phyloP scores from a whole-genome alignment of 2,329 filamentous ascomycete genomes.

The Fusarium concolor region DNA sequence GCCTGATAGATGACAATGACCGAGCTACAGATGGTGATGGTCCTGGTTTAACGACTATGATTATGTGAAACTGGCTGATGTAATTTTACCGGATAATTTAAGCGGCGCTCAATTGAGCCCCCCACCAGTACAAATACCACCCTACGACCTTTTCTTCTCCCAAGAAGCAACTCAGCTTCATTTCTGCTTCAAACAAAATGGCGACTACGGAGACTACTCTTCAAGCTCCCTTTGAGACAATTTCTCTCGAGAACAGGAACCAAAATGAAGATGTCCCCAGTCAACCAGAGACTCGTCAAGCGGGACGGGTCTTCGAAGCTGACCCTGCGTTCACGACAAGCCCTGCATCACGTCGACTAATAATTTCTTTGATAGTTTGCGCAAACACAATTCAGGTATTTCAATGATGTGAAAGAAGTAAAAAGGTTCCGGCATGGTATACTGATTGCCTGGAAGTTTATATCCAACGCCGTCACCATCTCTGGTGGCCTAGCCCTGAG shows the following conservation, averaged over 20 bases:
- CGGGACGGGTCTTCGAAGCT: constrained; percentile 6
- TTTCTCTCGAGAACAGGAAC: neutral
- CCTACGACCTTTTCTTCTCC: too few species aligned
- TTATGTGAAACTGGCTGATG: neutral
- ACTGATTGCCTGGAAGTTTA: neutral
- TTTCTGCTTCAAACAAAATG: too few species aligned
- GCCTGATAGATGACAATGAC: too few species aligned
- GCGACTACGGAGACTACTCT: neutral
- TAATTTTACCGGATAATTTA: constrained; percentile 17
- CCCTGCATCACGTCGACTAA: constrained; percentile 5
- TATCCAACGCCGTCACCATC: constrained; percentile 12
- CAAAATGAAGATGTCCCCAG: fast-evolving
- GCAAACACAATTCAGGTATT: constrained; percentile 20
- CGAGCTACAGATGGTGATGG: too few species aligned
- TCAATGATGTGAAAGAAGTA: too few species aligned
- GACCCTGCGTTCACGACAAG: constrained; percentile 17
- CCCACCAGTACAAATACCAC: neutral
- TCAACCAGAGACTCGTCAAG: neutral
- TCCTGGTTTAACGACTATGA: too few species aligned
- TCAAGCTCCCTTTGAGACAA: neutral
- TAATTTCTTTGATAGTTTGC: constrained; percentile 12
- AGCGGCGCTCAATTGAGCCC: neutral
- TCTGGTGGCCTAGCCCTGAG: constrained; percentile 13
- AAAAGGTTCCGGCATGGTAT: too few species aligned
- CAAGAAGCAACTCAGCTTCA: too few species aligned